Conservation (phyloP, 164 flowering plant species). For the Vitis labrusca region DNA sequence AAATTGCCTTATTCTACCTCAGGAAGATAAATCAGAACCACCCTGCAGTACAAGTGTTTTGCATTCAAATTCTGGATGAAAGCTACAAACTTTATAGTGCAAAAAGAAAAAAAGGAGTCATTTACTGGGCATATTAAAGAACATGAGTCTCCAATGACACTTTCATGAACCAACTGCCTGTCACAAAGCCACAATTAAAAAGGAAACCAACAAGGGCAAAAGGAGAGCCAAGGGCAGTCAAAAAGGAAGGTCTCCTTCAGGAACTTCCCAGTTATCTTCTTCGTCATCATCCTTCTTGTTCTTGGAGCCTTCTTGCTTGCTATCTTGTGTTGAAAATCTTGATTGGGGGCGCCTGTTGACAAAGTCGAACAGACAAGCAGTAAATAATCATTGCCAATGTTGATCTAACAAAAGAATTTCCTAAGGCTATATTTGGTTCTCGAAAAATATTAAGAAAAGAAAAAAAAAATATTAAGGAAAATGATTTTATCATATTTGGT, state of each 20-base stretch:
- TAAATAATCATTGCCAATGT: not conserved
- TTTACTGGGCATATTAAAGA: not conserved
- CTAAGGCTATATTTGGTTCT: not conserved
- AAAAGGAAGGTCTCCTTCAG: slow-evolving; percentile 23
- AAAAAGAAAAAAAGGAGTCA: not conserved
- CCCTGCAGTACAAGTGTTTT: not conserved
- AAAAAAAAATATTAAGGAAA: not conserved
- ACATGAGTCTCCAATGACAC: slow-evolving; percentile 6
- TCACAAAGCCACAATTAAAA: not conserved
- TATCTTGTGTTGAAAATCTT: slow-evolving; percentile 8
- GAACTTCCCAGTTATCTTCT: slow-evolving; percentile 58
- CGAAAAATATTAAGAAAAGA: not conserved
- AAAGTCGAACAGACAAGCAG: not conserved
- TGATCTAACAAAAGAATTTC: not conserved
- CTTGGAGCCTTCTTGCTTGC: slow-evolving; percentile 18
- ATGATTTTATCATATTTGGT: no score
- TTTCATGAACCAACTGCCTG: slow-evolving; percentile 20
- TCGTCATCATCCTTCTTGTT: slow-evolving; percentile 35
- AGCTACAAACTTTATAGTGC: not conserved
- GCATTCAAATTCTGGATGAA: not conserved
- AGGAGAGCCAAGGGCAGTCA: slow-evolving; percentile 4
- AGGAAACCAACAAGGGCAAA: not conserved
- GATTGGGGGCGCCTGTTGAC: slow-evolving; percentile 22
- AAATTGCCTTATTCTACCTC: not conserved
- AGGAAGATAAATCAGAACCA: not conserved